These are phyloP conservation scores for Monilinia fructigena DNA, from an alignment of 2,329 filamentous ascomycete species.

Conservation along the genomic window DNA sequence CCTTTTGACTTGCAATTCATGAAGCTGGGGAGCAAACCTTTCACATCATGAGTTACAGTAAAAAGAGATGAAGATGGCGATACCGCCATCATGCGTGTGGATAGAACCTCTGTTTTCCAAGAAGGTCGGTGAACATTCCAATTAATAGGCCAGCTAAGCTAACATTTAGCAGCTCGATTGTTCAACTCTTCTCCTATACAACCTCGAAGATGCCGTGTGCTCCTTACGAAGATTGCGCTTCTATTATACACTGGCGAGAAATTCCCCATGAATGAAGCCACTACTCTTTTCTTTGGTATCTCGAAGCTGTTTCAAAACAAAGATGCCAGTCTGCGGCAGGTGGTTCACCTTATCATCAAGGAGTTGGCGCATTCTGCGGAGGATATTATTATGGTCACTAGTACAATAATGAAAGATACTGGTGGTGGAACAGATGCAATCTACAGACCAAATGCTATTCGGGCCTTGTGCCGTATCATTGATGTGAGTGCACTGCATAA, in stretches of 20 bases:
- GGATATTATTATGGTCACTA: conserved; percentile 99
- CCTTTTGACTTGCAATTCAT: conserved; percentile 37
- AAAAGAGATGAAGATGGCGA: conserved; percentile 99
- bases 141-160: conserved; percentile 40
- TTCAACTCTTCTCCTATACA: conserved; percentile 98
- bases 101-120: conserved; percentile 97
- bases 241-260: conserved; percentile 95
- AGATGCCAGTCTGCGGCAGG: conserved; percentile 94
- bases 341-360: conserved; percentile 98
- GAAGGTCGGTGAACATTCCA: conserved; percentile 65
- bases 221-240: conserved; percentile 94
- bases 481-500: conserved; percentile 61
- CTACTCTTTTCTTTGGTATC: conserved; percentile 96
- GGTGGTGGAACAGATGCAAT: conserved; percentile 91
- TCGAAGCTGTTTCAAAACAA: conserved; percentile 99
- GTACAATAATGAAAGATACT: conserved; percentile 99
- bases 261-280: conserved; percentile 96
- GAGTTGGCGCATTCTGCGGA: conserved; percentile 93
- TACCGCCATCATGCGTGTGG: conserved; percentile 89
- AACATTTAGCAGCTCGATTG: conserved; percentile 70
- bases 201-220: conserved; percentile 93
- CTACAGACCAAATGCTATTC: conserved; percentile 92
- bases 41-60: conserved; percentile 85
- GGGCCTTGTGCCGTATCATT: conserved; percentile 93
- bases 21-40: conserved; percentile 41